Evolutionary conservation across 1,284 basidiomycete species (phyloP), one percentile per base, ranked within the genome.

Genomic region (Cryptococcus wingfieldii): DNA sequence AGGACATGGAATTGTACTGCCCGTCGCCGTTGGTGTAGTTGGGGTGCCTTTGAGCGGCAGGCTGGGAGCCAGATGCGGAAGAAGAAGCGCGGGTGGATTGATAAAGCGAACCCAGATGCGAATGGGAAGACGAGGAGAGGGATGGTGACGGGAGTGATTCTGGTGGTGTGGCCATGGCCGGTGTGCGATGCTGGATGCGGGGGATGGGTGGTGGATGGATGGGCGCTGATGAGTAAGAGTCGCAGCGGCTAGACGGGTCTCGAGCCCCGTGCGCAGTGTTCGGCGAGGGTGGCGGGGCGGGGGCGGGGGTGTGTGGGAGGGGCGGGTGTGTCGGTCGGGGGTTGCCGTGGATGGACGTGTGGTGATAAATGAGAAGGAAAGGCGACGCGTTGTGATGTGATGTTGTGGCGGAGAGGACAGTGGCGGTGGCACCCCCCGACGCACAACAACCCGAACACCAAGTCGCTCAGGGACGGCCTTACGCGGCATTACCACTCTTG

Each of bases 81-180:
- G 65, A 60, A 10, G 64, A 43, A 10, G 64, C 55, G 19, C 59
- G 55, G 47, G 59, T 49, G 44, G 34, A 65, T 53, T 43, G 53
- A 12, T 65, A 65, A 47, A 70, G 64, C 4, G 67, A 62, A 39
- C 60, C 63, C 27, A 44, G 56, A 39, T 58, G 54, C 6, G 56
- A 60, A 25, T 65, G 68, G 16, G 67, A 69, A 12, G 70, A 69
- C 8, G 64, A 63, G 12, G 69, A 64, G 9, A 67, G 68, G 12
- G 66, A 62, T 3, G 69, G 70, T 1, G 70, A 72, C 4, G 69
- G 69, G 10, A 72, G 50, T 23, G 64, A 63, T 12, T 66, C 62
- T 12, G 69, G 69, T 42, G 70, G 70, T 12, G 63, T 65, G 10
- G 65, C 61, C 70, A 72, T 72, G 50, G 14, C 14, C 19, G 38